Evolutionary conservation across 805 yeast species (phyloP), one percentile per base, ranked within the genome.

Genomic region (Middelhovenomyces tepae): DNA sequence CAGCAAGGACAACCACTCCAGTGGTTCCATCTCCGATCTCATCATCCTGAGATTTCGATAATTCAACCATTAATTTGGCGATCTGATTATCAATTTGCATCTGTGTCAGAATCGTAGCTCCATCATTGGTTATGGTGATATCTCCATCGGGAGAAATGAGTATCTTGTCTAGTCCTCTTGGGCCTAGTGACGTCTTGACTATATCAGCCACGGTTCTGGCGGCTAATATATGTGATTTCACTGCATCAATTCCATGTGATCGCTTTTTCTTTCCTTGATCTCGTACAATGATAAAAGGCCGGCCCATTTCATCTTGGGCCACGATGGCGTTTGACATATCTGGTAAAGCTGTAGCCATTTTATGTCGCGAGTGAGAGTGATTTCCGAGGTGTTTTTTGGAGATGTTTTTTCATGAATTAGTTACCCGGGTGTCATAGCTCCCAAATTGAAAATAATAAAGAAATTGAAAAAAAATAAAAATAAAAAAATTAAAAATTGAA

Each of bases 11-110:
- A 34, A 91, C 97, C 18, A 91, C 99, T 54, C 97, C 97, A 4
- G 99, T 91, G 18, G 99, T 91, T 53, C 98, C 98, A 57, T 89
- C 98, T 36, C 98, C 98, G 55, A 89, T 85, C 62, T 89, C 97
- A 56, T 91, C 95, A 59, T 89, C 98, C 66, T 89, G 98, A 17
- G 95, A 83, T 57, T 74, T 82, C 19, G 95, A 81, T 44, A 91
- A 70, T 61, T 93, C 95, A 13, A 91, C 99, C 52, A 91, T 65
- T 40, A 91, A 67, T 60, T 91, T 91, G 45, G 98, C 99, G 48
- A 91, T 86, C 62, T 91, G 94, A 58, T 82, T 87, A 47, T 86
- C 94, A 44, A 91, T 69, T 57, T 91, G 94, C 95, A 91, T 91
- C 56, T 86, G 95, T 6, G 93, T 71, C 47, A 91, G 64, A 50